Evolutionary conservation across 2,329 filamentous ascomycete genomes (phyloP), one percentile per base, ranked within the genome.

Genomic region (Fulvia fulva): DNA sequence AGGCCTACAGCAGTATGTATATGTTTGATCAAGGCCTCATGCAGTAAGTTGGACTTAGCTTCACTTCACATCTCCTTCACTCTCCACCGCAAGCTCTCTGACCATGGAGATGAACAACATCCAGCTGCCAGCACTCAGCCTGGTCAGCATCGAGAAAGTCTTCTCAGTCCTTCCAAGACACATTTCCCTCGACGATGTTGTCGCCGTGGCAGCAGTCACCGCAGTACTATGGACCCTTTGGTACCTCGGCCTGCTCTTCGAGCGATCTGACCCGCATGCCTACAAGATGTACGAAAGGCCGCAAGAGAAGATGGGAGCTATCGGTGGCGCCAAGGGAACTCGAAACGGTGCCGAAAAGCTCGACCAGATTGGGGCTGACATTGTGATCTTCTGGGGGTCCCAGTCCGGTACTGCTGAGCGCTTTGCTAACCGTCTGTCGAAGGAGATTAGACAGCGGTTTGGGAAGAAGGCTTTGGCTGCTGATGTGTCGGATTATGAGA

Each of bases 231-330:
- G 2, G 3, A 34, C 21, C 5, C 55, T 61, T 37, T 57, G 57
- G 28, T 62, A 63, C 26, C 49, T 59, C 1, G 56, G 56, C 21
- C 57, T 55, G 21, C 34, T 63, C 1, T 81, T 79, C 78, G 78
- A 81, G 54, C 77, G 72, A 44, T 76, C 79, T 8, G 79, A 83
- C 60, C 80, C 80, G 5, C 75, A 80, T 56, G 65, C 75, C 37
- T 71, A 80, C 62, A 69, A 81, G 23, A 78, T 73, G 65, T 83
- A 76, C 52, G 76, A 82, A 62, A 74, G 75, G 37, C 80, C 81
- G 16, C 80, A 81, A 60, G 61, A 77, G 53, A 71, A 70, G 43
- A 66, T 73, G 52, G 70, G 70, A 32, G 63, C 26, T 26, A 9
- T 55, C n/a, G 63, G 63, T 28, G 64, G 47, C 47, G 60, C 78